Evolutionary conservation across 495 filamentous ascomycete genomes (phyloP), one percentile per base, ranked within the genome.

Genomic region (Entonaema liquescens): DNA sequence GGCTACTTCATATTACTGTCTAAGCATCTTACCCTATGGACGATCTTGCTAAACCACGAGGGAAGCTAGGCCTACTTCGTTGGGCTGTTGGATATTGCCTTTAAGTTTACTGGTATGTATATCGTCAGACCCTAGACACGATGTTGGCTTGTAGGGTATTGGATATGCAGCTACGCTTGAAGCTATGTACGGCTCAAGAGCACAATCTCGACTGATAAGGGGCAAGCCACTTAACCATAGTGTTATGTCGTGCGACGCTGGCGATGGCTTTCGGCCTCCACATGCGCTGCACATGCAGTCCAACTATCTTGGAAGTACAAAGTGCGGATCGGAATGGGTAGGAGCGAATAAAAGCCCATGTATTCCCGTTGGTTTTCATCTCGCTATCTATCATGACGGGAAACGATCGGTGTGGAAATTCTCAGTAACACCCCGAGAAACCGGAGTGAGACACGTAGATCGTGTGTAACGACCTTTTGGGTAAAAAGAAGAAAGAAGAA

Each of bases 241-340:
- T 67, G 19, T 31, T 31, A 72, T 68, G 70, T 61, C 55, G 64
- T 72, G 64, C 55, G 28, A 72, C 64, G 49, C 57, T 59, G 54
- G 47, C 44, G 54, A 59, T 31, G 36, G 50, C 35, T 29, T 38
- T 52, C 49, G 49, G 31, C 55, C 60, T 65, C 59, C 65, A 60
- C 55, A 38, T 40, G 31, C 6, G 40, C 59, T 47, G 42, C 42
- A 47, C 7, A 47, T 69, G 47, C 29, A 64, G 57, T 62, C 25
- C n/a, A 58, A 33, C 56, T 29, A 60, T 65, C 36, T 56, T 38
- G 55, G 68, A 57, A 61, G 49, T 31, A 40, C 44, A 25, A 25
- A 19, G 53, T 50, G 52, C 68, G 57, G 49, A 70, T 55, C 62
- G 57, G 67, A 13, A 49, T 38, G 13, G n/a, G 19, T 54, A 50